Conservation (phyloP, 768 basidiomycete species). For the Vishniacozyma victoriae region DNA sequence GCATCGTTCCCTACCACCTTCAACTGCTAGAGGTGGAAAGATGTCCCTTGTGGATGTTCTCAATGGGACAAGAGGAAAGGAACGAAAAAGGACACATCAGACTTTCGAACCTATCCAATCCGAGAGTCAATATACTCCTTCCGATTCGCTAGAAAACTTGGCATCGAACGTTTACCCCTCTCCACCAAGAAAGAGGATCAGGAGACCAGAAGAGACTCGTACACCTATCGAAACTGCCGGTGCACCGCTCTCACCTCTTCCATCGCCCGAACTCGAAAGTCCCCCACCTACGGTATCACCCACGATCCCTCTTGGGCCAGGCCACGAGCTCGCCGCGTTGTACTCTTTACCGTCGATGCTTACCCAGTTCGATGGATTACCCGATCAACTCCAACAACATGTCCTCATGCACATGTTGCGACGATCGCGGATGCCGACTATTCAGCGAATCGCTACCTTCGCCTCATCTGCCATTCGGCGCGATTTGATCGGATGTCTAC, state of each 20-base stretch:
- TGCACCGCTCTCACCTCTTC: conserved; percentile 18
- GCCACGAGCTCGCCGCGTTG: conserved; percentile 63
- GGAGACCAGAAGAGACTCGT: no score
- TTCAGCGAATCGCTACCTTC: conserved; percentile 82
- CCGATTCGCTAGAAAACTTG: conserved; percentile 4
- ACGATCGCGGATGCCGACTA: conserved; percentile 82
- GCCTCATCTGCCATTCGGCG: conserved; percentile 84
- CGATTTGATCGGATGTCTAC: conserved; percentile 87
- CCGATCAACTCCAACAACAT: conserved; percentile 80
- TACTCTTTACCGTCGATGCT: conserved; percentile 78
- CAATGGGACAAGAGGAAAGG: conserved; percentile 18
- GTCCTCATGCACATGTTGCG: conserved; percentile 86
- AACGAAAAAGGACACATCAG: conserved; percentile 4
- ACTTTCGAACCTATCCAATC: neutral
- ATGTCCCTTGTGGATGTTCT: conserved; percentile 9
- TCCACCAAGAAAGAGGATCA: conserved; percentile 34
- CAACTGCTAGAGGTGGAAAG: no score
- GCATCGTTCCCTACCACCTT: no score
- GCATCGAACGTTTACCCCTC: conserved; percentile 4
- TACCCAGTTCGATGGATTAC: conserved; percentile 70
- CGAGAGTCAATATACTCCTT: neutral
- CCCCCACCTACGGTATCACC: conserved; percentile 1
- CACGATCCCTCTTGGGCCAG: conserved; percentile 23
- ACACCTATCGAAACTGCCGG: no score
- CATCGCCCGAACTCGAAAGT: conserved; percentile 25